A percentile compares a stretch with the other conserved stretches of the same genome.
Evolutionary conservation across 2,329 filamentous ascomycete genomes (phyloP).

Genomic region (Aspergillus vadensis): DNA sequence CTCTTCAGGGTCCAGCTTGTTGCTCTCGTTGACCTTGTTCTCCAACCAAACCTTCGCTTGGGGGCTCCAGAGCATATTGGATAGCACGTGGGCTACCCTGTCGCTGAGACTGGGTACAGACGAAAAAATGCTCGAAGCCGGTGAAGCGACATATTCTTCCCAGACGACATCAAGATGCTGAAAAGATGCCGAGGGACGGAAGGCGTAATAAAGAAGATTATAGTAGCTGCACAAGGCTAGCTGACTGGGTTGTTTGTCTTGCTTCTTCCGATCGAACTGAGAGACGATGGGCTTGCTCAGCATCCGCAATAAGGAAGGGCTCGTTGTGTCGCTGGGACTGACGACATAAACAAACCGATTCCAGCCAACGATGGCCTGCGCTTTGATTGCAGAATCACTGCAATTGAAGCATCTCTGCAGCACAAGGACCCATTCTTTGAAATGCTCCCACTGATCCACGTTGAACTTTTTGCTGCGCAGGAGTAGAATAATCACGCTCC

Average conservation of each 20-base stretch:
- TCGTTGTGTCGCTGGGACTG: conserved; percentile 62
- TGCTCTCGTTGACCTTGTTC: conserved; percentile 66
- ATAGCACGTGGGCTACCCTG: conserved; percentile 69
- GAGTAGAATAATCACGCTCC: conserved; percentile 79
- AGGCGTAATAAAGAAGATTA: conserved; percentile 79
- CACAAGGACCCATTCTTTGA: conserved; percentile 73
- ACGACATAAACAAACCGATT: conserved; percentile 78
- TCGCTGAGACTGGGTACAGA: conserved; percentile 54
- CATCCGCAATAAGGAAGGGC: conserved; percentile 60
- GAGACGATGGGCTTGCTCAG: conserved; percentile 69
- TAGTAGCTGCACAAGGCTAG: conserved; percentile 72
- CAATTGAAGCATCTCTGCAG: conserved; percentile 85
- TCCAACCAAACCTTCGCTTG: conserved; percentile 69
- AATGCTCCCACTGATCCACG: conserved; percentile 69
- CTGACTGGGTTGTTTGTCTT: conserved; percentile 55
- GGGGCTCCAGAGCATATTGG: conserved; percentile 62
- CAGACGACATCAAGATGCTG: conserved; percentile 75
- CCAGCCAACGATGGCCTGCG: conserved; percentile 82
- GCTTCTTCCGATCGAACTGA: conserved; percentile 67
- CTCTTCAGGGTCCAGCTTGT: conserved; percentile 66
- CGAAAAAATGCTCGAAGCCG: conserved; percentile 62
- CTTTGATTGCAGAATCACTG: conserved; percentile 68
- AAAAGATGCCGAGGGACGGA: conserved; percentile 68
- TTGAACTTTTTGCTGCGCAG: conserved; percentile 64
- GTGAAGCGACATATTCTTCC: conserved; percentile 69